A percentile compares a stretch with the other conserved stretches of the same genome.
phyloP scores from a whole-genome alignment of 306 rosid species.

The Spatholobus suberectus region DNA sequence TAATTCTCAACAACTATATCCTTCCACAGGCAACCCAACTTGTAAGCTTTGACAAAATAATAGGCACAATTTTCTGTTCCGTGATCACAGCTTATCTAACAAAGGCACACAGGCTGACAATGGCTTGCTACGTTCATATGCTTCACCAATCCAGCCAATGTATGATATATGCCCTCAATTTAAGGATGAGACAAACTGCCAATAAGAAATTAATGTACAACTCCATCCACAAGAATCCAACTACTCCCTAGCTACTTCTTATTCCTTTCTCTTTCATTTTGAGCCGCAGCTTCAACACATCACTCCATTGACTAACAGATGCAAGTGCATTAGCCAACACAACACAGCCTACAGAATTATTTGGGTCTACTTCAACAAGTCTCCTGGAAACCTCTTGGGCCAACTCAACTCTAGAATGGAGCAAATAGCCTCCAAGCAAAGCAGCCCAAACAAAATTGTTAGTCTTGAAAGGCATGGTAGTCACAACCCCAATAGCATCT shows the following conservation, averaged over 20 bases:
- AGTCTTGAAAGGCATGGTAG: slow-evolving; percentile 63
- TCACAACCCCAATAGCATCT: slow-evolving; percentile 60
- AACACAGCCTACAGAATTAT: slow-evolving; percentile 59
- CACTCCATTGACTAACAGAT: slow-evolving; percentile 54
- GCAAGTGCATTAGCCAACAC: slow-evolving; percentile 74
- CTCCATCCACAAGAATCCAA: slow-evolving; percentile 68
- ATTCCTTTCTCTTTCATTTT: slow-evolving; percentile 65
- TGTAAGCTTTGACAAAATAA: neutral
- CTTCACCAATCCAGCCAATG: slow-evolving; percentile 56
- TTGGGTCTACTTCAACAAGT: slow-evolving; percentile 64
- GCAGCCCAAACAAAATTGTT: slow-evolving; percentile 74
- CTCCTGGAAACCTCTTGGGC: slow-evolving; percentile 60
- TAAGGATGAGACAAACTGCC: slow-evolving; percentile 53
- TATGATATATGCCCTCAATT: slow-evolving; percentile 43
- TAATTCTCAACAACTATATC: neutral
- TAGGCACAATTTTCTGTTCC: neutral
- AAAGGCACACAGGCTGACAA: neutral
- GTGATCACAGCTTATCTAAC: slow-evolving; percentile 2
- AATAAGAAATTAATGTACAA: slow-evolving; percentile 65
- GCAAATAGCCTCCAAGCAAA: slow-evolving; percentile 64
- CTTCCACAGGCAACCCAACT: neutral
- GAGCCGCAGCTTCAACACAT: slow-evolving; percentile 51
- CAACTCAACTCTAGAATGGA: slow-evolving; percentile 63
- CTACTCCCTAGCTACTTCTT: slow-evolving; percentile 68
- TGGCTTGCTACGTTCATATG: slow-evolving; percentile 52